phyloP scores from a whole-genome alignment of 2,329 filamentous ascomycete genomes.

The Chalaropsis thielavioides region DNA sequence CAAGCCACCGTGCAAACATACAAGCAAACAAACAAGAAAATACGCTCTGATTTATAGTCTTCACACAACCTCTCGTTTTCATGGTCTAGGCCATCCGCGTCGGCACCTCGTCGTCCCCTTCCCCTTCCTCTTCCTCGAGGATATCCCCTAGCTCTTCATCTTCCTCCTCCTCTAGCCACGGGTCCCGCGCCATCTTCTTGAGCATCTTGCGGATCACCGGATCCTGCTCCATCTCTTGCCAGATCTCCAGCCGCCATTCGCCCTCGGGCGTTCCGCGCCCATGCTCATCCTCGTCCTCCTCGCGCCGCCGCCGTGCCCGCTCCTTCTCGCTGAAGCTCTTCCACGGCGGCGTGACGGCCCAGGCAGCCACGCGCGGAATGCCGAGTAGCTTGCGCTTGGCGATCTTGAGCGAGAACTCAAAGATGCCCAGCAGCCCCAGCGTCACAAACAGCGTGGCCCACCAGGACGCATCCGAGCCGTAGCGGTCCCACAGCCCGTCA shows the following conservation, averaged over 20 bases:
- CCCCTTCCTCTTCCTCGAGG: conserved; percentile 12
- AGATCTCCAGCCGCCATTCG: conserved; percentile 40
- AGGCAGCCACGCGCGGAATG: conserved; percentile 13
- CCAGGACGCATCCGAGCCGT: conserved; percentile 56
- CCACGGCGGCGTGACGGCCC: conserved; percentile 21
- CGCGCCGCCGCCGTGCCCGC: conserved; percentile 11
- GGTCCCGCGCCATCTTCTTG: conserved; percentile 27
- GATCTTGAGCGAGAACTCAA: conserved; percentile 49
- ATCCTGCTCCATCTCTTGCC: conserved; percentile 45
- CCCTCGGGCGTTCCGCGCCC: conserved; percentile 11
- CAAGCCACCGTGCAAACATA: too few relatives aligned
- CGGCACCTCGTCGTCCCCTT: neutral
- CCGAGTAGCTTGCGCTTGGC: conserved; percentile 34
- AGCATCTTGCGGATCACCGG: conserved; percentile 31
- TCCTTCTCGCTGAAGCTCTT: conserved; percentile 24
- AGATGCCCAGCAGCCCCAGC: conserved; percentile 42
- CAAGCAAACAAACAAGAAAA: neutral
- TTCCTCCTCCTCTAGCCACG: conserved; percentile 11
- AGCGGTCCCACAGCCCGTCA: conserved; percentile 48
- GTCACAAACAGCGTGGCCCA: conserved; percentile 57
- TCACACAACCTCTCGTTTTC: neutral
- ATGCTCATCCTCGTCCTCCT: conserved; percentile 13
- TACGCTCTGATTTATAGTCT: neutral
- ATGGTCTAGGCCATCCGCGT: conserved; percentile 2
- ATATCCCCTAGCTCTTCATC: conserved; percentile 6